Evolutionary conservation across 345 rosid species (phyloP), one percentile per base, ranked within the genome.

Genomic region (Barbarea vulgaris): DNA sequence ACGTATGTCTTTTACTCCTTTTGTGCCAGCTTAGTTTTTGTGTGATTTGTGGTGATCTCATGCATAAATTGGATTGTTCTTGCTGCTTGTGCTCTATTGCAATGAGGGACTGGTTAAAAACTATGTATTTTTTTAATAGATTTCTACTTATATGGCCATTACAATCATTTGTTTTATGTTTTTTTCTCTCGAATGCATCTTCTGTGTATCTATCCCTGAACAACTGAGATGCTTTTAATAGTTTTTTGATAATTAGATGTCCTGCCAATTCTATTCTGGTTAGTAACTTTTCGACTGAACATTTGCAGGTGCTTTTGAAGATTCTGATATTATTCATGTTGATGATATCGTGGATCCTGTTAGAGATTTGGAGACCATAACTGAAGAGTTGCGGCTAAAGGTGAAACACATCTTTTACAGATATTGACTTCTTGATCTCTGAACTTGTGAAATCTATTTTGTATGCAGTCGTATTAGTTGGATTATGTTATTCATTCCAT

Each of bases 291-390:
- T 53, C 7, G 33, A n/a, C 22, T 42, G 10, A 55, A 11, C 21
- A 54, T 55, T 21, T 77, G 3, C 69, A 94, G 97, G 98, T 69
- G 99, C 99, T 60, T 95, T 95, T 79, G 99, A 95, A 79, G 97
- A 95, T 86, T 69, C 97, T 9, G 97, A 95, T 71, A 88, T 95
- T 74, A 86, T 95, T 72, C 99, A 95, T 79, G 99, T 95, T 2
- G 99, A 95, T 82, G 99, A 95, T 73, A 18, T 87, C 37, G 84
- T 95, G 34, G 97, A 95, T 78, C 99, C 99, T 60, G 99, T 92
- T 41, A 85, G 99, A 83, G 99, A 95, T 76, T 81, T 92, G 37
- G 99, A 92, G 84, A 79, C 84, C 77, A 92, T 95, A 47, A 83
- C 84, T 80, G 87, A 79, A 42, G 99, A 95, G 75, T 70, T 95